A percentile compares a stretch with the other conserved stretches of the same genome.
These are phyloP conservation scores for Nymphaea colorata DNA, from an alignment of 164 flowering plant genomes.

Conservation along the genomic window DNA sequence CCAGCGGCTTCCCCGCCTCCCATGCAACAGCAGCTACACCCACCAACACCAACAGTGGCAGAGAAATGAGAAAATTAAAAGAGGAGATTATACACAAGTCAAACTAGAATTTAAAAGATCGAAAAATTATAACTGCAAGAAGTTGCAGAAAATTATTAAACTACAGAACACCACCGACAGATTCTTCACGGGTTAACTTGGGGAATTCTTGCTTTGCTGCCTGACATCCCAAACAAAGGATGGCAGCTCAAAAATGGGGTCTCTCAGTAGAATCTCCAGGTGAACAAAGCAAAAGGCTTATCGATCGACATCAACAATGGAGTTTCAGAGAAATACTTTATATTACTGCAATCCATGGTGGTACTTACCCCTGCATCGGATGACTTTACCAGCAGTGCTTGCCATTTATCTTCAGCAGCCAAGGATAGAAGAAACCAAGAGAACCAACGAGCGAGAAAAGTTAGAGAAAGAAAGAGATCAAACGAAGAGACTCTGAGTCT, in stretches of 20 bases:
- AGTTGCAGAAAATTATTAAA: no score
- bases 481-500: no score
- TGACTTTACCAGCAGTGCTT: slow-evolving; percentile 3
- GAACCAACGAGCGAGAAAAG: no score
- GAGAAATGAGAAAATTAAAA: no score
- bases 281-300: background rate
- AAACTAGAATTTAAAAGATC: no score
- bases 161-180: no score
- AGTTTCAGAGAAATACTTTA: background rate
- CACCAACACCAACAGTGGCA: no score
- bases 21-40: slow-evolving; percentile 5
- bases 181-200: background rate
- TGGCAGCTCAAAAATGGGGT: background rate
- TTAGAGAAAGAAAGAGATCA: no score
- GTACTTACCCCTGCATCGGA: background rate
- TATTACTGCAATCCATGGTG: background rate
- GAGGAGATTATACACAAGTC: no score
- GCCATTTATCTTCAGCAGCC: background rate
- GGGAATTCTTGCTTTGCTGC: no score
- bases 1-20: slow-evolving; percentile 4
- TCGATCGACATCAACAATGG: background rate
- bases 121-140: no score
- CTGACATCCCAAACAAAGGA: background rate
- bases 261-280: background rate
- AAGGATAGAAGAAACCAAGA: background rate